Percentiles rank a stretch among this genome's conserved stretches.
These are phyloP conservation scores for Cavenderia fasciculata DNA, from an alignment of 78 protist species.

Conservation along the genomic window DNA sequence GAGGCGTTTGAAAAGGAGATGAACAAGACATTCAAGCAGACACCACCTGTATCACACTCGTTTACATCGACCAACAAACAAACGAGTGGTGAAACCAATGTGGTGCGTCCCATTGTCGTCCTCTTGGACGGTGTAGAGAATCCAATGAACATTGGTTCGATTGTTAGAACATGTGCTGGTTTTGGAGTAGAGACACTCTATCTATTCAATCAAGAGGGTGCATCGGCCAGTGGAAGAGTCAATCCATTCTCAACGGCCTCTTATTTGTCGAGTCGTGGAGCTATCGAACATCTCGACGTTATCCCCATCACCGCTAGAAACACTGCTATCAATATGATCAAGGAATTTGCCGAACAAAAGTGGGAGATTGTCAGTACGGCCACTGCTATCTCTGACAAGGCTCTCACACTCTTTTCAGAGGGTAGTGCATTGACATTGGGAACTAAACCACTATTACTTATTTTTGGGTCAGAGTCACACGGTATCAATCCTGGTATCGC, in stretches of 20 bases:
- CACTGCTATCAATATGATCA: slow-evolving; percentile 10
- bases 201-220: neutral
- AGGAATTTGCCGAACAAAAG: neutral
- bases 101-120: slow-evolving; percentile 21
- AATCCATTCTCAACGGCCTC: slow-evolving; percentile 32
- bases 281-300: slow-evolving; percentile 29
- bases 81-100: neutral
- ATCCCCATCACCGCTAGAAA: neutral
- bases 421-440: slow-evolving; percentile 3
- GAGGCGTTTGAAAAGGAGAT: slow-evolving; percentile 11
- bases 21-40: neutral
- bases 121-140: slow-evolving; percentile 61
- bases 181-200: slow-evolving; percentile 50
- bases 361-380: slow-evolving; percentile 45
- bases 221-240: neutral
- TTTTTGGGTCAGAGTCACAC: slow-evolving; percentile 45
- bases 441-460: slow-evolving; percentile 11
- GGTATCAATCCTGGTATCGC: slow-evolving; percentile 14
- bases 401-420: neutral
- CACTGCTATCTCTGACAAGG: neutral
- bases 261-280: slow-evolving; percentile 56
- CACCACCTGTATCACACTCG: slow-evolving; percentile 18
- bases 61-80: neutral
- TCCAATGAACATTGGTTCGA: slow-evolving; percentile 48
- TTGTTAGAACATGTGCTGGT: slow-evolving; percentile 8